Evolutionary conservation across 1,139 yeast species (phyloP).

Genomic region (Starmera stellimalicola): DNA sequence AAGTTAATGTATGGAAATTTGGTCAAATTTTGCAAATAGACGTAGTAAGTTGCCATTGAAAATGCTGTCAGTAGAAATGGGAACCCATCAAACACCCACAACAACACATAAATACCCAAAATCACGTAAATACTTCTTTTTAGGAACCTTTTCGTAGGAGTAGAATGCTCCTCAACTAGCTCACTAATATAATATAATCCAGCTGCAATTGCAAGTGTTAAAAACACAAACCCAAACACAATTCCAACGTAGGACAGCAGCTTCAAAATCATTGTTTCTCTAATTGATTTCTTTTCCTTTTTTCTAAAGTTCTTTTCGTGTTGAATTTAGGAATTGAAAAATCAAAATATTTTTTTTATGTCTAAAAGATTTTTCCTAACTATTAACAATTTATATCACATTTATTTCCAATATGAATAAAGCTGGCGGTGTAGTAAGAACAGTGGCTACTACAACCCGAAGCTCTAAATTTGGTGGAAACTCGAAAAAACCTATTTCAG

Average conservation of each 20-base stretch:
- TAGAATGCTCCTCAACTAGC: slow-evolving; percentile 87
- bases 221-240: slow-evolving; percentile 62
- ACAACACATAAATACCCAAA: slow-evolving; percentile 40
- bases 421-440: too few relatives aligned
- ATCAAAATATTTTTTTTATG: too few relatives aligned
- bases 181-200: slow-evolving; percentile 89
- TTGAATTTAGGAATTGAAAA: too few relatives aligned
- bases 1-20: slow-evolving; percentile 80
- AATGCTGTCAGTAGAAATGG: slow-evolving; percentile 59
- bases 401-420: too few relatives aligned
- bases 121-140: slow-evolving; percentile 52
- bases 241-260: slow-evolving; percentile 61
- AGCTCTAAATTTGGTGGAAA: too few relatives aligned
- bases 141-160: slow-evolving; percentile 67
- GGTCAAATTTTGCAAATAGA: slow-evolving; percentile 67
- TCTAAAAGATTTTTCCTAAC: too few relatives aligned
- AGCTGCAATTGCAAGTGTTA: slow-evolving; percentile 71
- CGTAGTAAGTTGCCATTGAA: slow-evolving; percentile 58
- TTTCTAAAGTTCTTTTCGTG: too few relatives aligned
- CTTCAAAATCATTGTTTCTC: slow-evolving; percentile 35
- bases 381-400: too few relatives aligned
- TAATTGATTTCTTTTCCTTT: too few relatives aligned
- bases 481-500: too few relatives aligned
- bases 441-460: too few relatives aligned
- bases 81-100: slow-evolving; percentile 66